Evolutionary conservation across 108 stramenopile species (phyloP).

Genomic region (Fragilariopsis cylindrus): DNA sequence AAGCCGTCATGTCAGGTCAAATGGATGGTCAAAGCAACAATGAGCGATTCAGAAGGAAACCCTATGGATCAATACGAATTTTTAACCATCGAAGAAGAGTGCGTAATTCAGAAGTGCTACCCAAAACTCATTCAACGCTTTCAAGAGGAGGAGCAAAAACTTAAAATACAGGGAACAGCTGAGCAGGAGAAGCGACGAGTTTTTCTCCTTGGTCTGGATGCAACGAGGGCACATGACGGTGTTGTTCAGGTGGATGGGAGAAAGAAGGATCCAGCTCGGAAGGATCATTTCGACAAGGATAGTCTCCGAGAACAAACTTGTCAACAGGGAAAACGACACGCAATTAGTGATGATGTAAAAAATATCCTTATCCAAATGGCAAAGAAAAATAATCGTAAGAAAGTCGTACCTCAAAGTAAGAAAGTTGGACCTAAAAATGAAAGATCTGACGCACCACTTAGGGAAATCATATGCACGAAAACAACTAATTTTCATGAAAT

Average conservation of each 20-base stretch:
- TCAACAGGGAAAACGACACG: background rate
- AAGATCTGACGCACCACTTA: background rate
- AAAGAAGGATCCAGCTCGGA: background rate
- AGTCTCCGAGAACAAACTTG: background rate
- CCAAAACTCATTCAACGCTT: constrained; percentile 56
- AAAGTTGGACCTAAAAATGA: background rate
- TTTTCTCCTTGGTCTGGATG: constrained; percentile 40
- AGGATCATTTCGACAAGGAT: constrained; percentile 3
- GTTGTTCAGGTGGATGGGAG: background rate
- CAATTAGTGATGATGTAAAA: constrained; percentile 6
- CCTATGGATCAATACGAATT: constrained; percentile 60
- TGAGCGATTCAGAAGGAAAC: constrained; percentile 44
- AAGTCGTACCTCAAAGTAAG: background rate
- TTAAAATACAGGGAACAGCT: constrained; percentile 48
- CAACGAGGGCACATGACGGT: background rate
- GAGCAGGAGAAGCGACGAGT: constrained; percentile 55
- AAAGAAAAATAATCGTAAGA: background rate
- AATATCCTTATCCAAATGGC: background rate
- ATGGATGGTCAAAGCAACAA: constrained; percentile 59
- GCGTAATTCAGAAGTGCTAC: constrained; percentile 42
- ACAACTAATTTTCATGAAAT: background rate
- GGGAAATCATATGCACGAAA: background rate
- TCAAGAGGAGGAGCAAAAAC: constrained; percentile 29
- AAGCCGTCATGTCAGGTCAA: constrained; percentile 51
- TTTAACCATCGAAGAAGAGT: constrained; percentile 56